Conservation (phyloP, 2,329 filamentous ascomycete species). For the Nannizziopsis barbatae region DNA sequence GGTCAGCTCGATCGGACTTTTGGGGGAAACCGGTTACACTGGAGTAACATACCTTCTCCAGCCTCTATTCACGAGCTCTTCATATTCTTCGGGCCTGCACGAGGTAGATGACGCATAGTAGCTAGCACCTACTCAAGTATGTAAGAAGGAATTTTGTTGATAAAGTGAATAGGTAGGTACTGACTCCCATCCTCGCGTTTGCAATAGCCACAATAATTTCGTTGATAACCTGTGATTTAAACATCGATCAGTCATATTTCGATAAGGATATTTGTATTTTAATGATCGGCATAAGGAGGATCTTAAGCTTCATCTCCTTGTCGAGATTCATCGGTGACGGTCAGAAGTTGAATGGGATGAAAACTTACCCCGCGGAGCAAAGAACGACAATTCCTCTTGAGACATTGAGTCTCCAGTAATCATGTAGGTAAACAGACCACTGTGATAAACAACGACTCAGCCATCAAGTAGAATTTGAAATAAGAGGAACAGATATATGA, state of each 20-base stretch:
- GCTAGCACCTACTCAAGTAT: conserved; percentile 28
- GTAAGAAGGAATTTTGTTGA: neutral
- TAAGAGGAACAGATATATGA: no score
- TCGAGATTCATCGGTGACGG: no score
- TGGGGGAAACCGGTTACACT: neutral
- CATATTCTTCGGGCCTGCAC: conserved; percentile 38
- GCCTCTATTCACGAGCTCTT: conserved; percentile 38
- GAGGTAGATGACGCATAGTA: conserved; percentile 38
- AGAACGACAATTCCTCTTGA: neutral
- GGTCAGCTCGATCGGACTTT: neutral
- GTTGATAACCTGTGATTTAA: conserved; percentile 6
- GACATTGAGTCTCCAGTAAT: neutral
- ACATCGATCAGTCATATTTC: no score
- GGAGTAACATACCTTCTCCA: conserved; percentile 36
- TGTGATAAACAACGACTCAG: neutral
- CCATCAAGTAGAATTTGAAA: neutral
- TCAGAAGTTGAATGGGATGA: no score
- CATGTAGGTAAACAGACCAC: neutral
- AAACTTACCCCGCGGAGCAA: neutral
- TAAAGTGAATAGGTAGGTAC: conserved; percentile 24
- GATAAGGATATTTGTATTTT: no score
- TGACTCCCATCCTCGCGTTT: conserved; percentile 37
- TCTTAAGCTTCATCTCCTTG: neutral
- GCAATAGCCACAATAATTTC: conserved; percentile 36
- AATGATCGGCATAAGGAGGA: neutral